Percentiles rank a stretch among this genome's conserved stretches.
Evolutionary conservation across 192 early-diverging fungal species (phyloP).

Genomic region (Backusella mclennaniae): DNA sequence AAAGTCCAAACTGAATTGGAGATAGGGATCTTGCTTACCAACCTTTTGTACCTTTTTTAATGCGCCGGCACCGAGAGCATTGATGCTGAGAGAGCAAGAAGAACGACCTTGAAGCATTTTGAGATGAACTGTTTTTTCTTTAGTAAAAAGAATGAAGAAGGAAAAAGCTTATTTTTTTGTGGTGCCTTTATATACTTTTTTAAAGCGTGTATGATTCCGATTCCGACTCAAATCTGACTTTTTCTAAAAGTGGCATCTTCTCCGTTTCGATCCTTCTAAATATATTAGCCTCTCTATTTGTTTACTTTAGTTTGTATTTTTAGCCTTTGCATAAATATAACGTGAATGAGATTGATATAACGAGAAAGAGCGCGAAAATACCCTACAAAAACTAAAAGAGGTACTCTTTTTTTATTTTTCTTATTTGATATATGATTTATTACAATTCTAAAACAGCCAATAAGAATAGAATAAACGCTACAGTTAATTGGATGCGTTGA

Average conservation of each 20-base stretch:
- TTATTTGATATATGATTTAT: background rate
- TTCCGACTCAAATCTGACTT: background rate
- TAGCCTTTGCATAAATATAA: background rate
- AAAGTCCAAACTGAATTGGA: conserved; percentile 41
- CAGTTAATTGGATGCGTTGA: background rate
- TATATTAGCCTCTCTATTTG: background rate
- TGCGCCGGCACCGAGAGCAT: background rate
- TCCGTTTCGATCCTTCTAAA: background rate
- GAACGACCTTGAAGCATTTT: conserved; percentile 4
- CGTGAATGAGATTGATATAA: background rate
- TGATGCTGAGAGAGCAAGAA: background rate
- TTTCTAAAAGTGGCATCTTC: conserved; percentile 1
- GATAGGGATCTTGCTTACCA: conserved; percentile 51
- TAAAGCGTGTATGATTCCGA: background rate
- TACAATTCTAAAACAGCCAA: background rate
- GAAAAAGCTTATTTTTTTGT: background rate
- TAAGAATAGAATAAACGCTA: background rate
- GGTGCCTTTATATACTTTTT: background rate
- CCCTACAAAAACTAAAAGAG: background rate
- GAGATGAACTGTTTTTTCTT: background rate
- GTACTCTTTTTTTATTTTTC: background rate
- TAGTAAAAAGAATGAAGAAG: background rate
- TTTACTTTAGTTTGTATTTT: background rate
- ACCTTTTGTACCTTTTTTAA: background rate
- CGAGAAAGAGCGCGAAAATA: background rate